Conservation (phyloP, 2,329 filamentous ascomycete genomes). For the Harringtonia lauricola region DNA sequence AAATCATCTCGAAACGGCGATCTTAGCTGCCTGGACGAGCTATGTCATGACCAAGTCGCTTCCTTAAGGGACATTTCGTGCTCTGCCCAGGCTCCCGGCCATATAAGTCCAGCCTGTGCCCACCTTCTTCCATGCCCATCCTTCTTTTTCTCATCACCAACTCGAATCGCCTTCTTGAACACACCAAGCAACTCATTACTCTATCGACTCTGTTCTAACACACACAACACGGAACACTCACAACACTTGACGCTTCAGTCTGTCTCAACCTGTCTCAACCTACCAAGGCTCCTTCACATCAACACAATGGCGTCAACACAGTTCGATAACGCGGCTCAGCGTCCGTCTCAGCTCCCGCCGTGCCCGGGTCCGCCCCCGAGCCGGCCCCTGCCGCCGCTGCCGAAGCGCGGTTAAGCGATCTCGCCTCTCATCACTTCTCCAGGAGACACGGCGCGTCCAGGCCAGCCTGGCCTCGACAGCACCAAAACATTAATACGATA, state of each 20-base stretch:
- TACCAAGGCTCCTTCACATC: not conserved
- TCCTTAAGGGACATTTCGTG: not conserved
- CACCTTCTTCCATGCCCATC: not conserved
- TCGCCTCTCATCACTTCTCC: not conserved
- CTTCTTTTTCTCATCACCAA: not conserved
- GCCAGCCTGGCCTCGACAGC: too few species aligned
- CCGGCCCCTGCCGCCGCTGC: conserved; percentile 53
- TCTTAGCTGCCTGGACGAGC: conserved; percentile 3
- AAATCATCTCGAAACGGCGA: conserved; percentile 12
- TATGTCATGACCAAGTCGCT: not conserved
- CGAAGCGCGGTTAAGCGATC: conserved; percentile 40
- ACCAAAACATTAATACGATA: too few species aligned
- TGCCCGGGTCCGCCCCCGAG: conserved; percentile 56
- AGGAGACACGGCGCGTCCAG: too few species aligned
- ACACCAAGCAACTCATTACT: not conserved
- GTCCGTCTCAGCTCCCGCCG: conserved; percentile 55
- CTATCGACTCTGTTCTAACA: too few species aligned
- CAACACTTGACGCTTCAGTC: not conserved
- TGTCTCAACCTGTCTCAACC: too few species aligned
- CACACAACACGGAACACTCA: not conserved
- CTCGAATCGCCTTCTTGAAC: too few species aligned
- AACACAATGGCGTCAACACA: conserved; percentile 13
- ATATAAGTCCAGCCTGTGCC: not conserved
- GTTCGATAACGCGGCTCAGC: conserved; percentile 44
- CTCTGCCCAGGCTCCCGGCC: not conserved